Conservation (phyloP, 1,139 yeast species). For the Candida sanyaensis region DNA sequence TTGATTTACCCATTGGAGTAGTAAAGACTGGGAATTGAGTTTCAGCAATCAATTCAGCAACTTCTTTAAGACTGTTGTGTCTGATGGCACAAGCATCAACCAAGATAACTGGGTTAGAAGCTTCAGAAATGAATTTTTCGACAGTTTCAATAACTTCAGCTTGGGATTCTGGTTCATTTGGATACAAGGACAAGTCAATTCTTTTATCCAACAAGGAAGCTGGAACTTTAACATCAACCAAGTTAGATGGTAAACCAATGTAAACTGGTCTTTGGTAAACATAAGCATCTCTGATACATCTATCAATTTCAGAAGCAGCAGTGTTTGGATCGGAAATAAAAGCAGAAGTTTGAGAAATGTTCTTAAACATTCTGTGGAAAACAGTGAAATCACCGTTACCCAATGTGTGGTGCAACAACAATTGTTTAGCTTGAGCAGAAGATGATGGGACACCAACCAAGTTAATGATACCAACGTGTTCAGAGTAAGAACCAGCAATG, state of each 20-base stretch:
- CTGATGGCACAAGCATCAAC: slow-evolving; percentile 89
- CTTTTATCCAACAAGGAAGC: slow-evolving; percentile 59
- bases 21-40: slow-evolving; percentile 85
- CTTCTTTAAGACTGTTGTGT: slow-evolving; percentile 67
- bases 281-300: slow-evolving; percentile 73
- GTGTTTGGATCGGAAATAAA: slow-evolving; percentile 60
- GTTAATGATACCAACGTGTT: slow-evolving; percentile 42
- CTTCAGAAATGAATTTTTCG: slow-evolving; percentile 50
- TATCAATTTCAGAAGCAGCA: slow-evolving; percentile 73
- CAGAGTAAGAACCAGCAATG: slow-evolving; percentile 45
- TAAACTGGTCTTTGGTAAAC: slow-evolving; percentile 80
- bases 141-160: slow-evolving; percentile 66
- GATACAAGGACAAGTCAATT: slow-evolving; percentile 59
- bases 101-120: slow-evolving; percentile 71
- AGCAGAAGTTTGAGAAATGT: slow-evolving; percentile 67
- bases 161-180: slow-evolving; percentile 72
- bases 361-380: slow-evolving; percentile 54
- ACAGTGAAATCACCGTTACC: slow-evolving; percentile 50
- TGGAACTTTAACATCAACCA: slow-evolving; percentile 66
- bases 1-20: slow-evolving; percentile 91
- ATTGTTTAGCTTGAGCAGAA: slow-evolving; percentile 38
- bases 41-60: slow-evolving; percentile 58
- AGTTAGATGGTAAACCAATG: slow-evolving; percentile 80
- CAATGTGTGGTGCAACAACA: slow-evolving; percentile 45
- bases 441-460: slow-evolving; percentile 45